phyloP scores from a whole-genome alignment of 306 rosid genomes.

The Amphicarpaea edgeworthii region DNA sequence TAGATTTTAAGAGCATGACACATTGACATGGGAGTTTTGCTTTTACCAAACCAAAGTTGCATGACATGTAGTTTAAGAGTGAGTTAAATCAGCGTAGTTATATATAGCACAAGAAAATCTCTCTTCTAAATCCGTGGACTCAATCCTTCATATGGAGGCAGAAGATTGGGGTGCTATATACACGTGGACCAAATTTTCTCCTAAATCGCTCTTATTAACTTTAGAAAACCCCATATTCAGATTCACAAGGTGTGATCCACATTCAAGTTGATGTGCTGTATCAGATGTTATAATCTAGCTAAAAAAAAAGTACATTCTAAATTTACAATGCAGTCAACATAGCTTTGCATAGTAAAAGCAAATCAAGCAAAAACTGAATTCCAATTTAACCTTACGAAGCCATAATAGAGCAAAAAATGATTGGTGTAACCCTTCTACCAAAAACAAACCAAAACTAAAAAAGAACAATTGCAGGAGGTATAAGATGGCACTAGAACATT shows the following conservation, averaged over 20 bases:
- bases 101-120: background rate
- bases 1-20: no score
- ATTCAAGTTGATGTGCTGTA: background rate
- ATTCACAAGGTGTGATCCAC: slow-evolving; percentile 20
- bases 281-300: slow-evolving; percentile 2
- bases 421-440: slow-evolving; percentile 43
- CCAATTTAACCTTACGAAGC: slow-evolving; percentile 40
- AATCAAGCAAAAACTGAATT: background rate
- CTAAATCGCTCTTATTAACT: slow-evolving; percentile 1
- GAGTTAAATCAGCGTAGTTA: background rate
- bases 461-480: slow-evolving; percentile 7
- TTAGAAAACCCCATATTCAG: slow-evolving; percentile 42
- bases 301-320: slow-evolving; percentile 38
- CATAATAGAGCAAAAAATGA: slow-evolving; percentile 37
- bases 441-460: slow-evolving; percentile 50
- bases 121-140: slow-evolving; percentile 2
- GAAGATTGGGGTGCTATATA: background rate
- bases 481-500: slow-evolving; percentile 30
- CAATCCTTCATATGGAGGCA: background rate
- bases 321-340: background rate
- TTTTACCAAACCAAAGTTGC: no score
- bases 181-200: slow-evolving; percentile 22
- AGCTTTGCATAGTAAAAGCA: slow-evolving; percentile 25
- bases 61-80: background rate
- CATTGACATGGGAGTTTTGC: no score